phyloP scores from a whole-genome alignment of 2,329 filamentous ascomycete species.

The Diaporthe citrichinensis region DNA sequence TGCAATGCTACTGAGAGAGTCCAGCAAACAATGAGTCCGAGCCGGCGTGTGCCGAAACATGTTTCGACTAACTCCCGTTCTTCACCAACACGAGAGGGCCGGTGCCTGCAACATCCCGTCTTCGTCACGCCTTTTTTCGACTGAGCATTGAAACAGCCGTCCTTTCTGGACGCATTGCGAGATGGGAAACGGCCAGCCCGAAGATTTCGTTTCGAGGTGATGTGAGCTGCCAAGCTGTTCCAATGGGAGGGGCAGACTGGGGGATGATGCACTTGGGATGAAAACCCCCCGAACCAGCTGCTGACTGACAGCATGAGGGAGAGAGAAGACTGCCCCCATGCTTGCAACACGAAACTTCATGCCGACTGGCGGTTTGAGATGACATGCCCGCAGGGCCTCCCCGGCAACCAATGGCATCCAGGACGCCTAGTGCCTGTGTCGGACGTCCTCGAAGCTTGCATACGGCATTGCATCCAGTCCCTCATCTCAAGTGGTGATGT shows the following conservation, averaged over 20 bases:
- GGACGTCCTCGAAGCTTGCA: constrained; percentile 20
- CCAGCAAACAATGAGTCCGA: constrained; percentile 4
- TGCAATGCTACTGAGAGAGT: constrained; percentile 8
- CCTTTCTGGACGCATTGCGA: constrained; percentile 1
- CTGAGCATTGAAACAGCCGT: constrained; percentile 19
- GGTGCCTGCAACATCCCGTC: constrained; percentile 15
- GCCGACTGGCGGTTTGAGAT: constrained; percentile 31
- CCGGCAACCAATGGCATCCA: constrained; percentile 3
- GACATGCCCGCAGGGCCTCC: constrained; percentile 10
- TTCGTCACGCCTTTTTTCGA: not conserved
- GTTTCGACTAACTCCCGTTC: constrained; percentile 20
- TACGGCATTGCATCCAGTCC: constrained; percentile 22
- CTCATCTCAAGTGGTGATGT: constrained; percentile 19
- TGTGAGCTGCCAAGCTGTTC: constrained; percentile 31
- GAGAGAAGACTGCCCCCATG: not conserved
- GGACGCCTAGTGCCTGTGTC: constrained; percentile 9
- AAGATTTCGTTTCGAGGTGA: constrained; percentile 28
- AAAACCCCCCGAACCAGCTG: constrained; percentile 24
- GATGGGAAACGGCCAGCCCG: constrained; percentile 23
- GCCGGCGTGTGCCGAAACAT: constrained; percentile 29
- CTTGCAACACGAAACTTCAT: constrained; percentile 28
- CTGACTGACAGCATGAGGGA: not conserved
- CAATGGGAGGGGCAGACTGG: constrained; percentile 23
- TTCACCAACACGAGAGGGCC: constrained; percentile 22
- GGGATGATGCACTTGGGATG: constrained; percentile 26